Conservation (phyloP, 768 basidiomycete species). For the Calocera viscosa region DNA sequence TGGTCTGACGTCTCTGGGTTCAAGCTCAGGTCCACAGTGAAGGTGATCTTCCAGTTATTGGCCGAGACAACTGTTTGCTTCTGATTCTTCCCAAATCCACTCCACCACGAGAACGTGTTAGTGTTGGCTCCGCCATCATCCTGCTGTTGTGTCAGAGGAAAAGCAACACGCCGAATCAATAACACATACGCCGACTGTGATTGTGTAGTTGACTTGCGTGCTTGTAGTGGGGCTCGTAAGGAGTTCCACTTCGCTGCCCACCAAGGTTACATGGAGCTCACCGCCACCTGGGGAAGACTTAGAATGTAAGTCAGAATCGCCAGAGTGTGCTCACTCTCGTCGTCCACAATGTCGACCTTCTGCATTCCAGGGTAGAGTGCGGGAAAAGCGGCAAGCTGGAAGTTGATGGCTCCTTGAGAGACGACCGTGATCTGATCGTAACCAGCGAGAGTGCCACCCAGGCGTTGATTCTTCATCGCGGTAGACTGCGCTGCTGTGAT, state of each 20-base stretch:
- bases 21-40: too few species aligned
- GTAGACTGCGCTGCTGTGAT: not conserved
- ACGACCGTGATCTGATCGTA: conserved; percentile 3
- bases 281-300: not conserved
- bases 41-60: too few species aligned
- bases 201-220: not conserved
- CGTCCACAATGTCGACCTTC: not conserved
- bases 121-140: not conserved
- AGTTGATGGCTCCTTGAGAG: not conserved
- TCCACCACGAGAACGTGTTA: too few species aligned
- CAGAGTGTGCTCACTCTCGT: not conserved
- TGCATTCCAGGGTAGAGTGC: not conserved
- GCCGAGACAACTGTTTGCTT: too few species aligned
- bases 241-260: not conserved
- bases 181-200: not conserved
- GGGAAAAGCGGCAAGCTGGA: conserved; percentile 1
- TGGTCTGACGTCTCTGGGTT: too few species aligned
- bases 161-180: not conserved
- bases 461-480: not conserved
- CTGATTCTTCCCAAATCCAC: too few species aligned
- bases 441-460: not conserved
- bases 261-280: not conserved
- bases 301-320: not conserved
- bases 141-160: not conserved
- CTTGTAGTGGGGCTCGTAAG: not conserved